Evolutionary conservation across 1,284 basidiomycete genomes (phyloP), one percentile per base, ranked within the genome.

Genomic region (Moniliella sp.): DNA sequence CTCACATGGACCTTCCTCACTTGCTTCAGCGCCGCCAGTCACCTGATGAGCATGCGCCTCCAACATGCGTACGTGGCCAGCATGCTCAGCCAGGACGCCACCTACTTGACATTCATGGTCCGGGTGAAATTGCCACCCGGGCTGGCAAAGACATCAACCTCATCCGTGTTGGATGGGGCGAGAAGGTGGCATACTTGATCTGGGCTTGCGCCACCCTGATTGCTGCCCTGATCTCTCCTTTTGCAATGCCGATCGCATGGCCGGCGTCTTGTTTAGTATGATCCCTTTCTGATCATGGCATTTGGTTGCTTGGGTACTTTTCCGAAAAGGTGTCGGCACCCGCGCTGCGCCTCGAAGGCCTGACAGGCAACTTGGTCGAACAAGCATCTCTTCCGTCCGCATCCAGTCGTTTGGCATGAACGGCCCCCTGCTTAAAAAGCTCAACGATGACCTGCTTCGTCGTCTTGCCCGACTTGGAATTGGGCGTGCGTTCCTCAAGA

Each of bases 21-120:
- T 1, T 39, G 40, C 32, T 48, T 64, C 46, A 46, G 53, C 8
- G 35, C 47, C n/a, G 63, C 61, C 11, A 50, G 57, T 1, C 36
- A 52, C 9, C 40, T 56, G 13, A 46, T 64, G 16, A 55, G 57
- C 3, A 43, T 53, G 50, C 74, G 88, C 12, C 69, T 69, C 27
- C 57, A 62, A 7, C 52, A 57, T 32, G 40, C 31, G 1, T 64
- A 64, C 35, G 69, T 88, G 4, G 63, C 68, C 34, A 72, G 79
- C 2, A 62, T 83, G 10, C 67, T 86, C 10, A 74, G 80, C 25
- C 78, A 83, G 62, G 51, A 88, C 60, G 73, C 80, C 36, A 75
- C 77, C 8, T 94, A 73, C 65, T 93, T 54, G 88, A 94, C 57
- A 72, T 75, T 12, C 72, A 93, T 34, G 86, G 88, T 15, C 21